Evolutionary conservation across 805 yeast species (phyloP).

Genomic region (Kuraishia cidri): DNA sequence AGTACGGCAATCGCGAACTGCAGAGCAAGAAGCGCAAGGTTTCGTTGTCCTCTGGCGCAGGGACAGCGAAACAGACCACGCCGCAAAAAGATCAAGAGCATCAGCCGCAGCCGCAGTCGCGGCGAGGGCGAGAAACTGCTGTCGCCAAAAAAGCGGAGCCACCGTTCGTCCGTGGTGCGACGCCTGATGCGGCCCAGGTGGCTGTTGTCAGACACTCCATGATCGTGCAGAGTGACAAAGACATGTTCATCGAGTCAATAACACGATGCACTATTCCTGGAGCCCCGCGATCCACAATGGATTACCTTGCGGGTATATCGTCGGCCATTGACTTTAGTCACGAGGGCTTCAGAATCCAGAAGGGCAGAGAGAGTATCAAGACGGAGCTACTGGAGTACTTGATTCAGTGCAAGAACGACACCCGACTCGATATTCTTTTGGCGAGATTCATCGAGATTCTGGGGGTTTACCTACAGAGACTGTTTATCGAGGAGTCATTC

Average conservation of each 20-base stretch:
- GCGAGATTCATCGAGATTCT: conserved; percentile 28
- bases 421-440: conserved; percentile 41
- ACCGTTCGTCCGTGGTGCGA: too few relatives aligned
- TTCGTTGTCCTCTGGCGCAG: too few relatives aligned
- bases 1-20: neutral
- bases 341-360: conserved; percentile 16
- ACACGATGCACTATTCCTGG: conserved; percentile 27
- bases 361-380: conserved; percentile 16
- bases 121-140: too few relatives aligned
- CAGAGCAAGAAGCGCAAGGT: neutral
- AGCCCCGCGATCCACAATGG: conserved; percentile 18
- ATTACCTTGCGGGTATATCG: conserved; percentile 21
- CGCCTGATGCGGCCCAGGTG: too few relatives aligned
- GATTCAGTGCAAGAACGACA: conserved; percentile 26
- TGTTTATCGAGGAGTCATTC: conserved; percentile 9
- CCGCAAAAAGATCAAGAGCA: too few relatives aligned
- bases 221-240: conserved; percentile 26
- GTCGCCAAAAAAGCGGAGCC: too few relatives aligned
- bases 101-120: too few relatives aligned
- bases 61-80: neutral
- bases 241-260: conserved; percentile 25
- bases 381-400: conserved; percentile 30
- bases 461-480: conserved; percentile 15
- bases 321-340: conserved; percentile 17
- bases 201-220: conserved; percentile 20